phyloP scores from a whole-genome alignment of 2,329 filamentous ascomycete genomes.

The Simplicillium sp. region DNA sequence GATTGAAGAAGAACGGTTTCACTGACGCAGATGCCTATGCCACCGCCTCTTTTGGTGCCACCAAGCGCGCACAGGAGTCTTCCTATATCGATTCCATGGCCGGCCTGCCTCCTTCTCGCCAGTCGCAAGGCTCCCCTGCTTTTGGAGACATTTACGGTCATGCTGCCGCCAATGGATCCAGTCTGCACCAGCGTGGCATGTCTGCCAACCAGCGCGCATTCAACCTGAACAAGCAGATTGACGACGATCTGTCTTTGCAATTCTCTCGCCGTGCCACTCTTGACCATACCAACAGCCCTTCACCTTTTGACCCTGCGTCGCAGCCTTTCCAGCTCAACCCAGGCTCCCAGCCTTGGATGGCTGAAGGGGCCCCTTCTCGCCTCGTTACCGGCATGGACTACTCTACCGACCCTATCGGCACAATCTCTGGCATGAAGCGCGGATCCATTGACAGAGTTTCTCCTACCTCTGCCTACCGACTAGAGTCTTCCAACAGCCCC shows the following conservation, averaged over 20 bases:
- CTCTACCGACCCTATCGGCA: slow-evolving; percentile 19
- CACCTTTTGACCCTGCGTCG: slow-evolving; percentile 17
- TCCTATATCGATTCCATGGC: slow-evolving; percentile 29
- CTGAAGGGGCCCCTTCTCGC: slow-evolving; percentile 16
- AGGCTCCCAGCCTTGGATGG: slow-evolving; percentile 34
- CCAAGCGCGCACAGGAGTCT: slow-evolving; percentile 25
- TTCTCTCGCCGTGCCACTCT: slow-evolving; percentile 23
- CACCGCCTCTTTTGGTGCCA: slow-evolving; percentile 12
- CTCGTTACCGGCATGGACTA: slow-evolving; percentile 17
- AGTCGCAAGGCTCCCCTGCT: slow-evolving; percentile 34
- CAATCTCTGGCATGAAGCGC: slow-evolving; percentile 20
- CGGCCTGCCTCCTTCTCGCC: slow-evolving; percentile 43
- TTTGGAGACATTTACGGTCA: slow-evolving; percentile 26
- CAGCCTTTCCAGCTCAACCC: slow-evolving; percentile 38
- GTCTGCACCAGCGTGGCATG: slow-evolving; percentile 35
- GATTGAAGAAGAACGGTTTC: slow-evolving; percentile 21
- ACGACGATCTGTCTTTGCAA: slow-evolving; percentile 25
- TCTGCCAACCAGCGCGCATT: slow-evolving; percentile 26
- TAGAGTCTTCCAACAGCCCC: slow-evolving; percentile 17
- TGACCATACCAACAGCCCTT: slow-evolving; percentile 16
- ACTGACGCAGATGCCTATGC: slow-evolving; percentile 14
- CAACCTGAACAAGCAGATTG: slow-evolving; percentile 25
- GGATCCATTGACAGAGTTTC: slow-evolving; percentile 30
- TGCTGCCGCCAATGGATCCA: slow-evolving; percentile 33
- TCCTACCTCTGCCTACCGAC: slow-evolving; percentile 17